Conservation (phyloP, 2,329 filamentous ascomycete genomes). For the Colletotrichum spaethianum region DNA sequence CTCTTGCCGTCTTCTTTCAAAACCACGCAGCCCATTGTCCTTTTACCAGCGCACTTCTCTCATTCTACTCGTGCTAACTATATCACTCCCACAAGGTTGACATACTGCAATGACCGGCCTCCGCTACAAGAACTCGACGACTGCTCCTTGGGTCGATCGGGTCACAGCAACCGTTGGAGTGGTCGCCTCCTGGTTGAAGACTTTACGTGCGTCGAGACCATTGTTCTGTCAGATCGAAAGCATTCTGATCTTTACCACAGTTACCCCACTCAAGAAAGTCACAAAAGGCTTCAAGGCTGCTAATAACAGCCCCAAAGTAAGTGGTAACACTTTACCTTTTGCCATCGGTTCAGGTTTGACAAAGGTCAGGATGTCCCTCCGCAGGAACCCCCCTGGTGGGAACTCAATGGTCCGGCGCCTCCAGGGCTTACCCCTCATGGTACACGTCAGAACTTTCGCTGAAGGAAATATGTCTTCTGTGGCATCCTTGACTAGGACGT, state of each 20-base stretch:
- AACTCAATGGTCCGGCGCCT: constrained; percentile 3
- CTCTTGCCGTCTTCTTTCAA: neutral
- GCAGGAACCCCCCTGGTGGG: neutral
- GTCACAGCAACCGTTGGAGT: neutral
- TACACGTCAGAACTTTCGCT: neutral
- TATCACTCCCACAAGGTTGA: neutral
- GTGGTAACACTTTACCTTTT: neutral
- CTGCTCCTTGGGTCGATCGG: neutral
- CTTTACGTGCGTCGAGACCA: neutral
- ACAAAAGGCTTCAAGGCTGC: neutral
- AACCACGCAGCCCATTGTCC: neutral
- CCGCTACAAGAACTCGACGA: neutral
- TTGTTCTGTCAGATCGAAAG: too few species aligned
- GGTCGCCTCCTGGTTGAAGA: neutral
- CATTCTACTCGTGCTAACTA: neutral
- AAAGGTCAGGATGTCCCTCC: neutral
- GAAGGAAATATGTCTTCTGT: neutral
- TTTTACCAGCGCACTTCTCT: neutral
- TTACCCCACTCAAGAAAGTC: neutral
- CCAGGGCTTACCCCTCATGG: constrained; percentile 1
- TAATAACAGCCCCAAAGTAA: neutral
- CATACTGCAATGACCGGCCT: neutral
- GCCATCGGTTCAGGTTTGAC: neutral
- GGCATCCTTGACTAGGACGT: neutral
- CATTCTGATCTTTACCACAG: constrained; percentile 2